phyloP scores from a whole-genome alignment of 371 early-diverging fungal genomes.

The Rhizopus microsporus region DNA sequence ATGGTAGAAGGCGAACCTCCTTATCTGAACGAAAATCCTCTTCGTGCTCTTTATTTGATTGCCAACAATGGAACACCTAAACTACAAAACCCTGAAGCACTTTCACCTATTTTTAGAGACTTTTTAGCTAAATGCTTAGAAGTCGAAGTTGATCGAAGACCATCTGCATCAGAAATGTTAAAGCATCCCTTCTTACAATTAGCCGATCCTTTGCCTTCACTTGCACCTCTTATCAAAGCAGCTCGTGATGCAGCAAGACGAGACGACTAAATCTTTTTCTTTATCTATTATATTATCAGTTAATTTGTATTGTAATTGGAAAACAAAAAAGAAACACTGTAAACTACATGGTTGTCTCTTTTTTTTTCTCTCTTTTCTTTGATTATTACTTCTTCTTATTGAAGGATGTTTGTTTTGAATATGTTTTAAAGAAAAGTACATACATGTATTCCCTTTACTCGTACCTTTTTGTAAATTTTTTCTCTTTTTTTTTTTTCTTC shows the following conservation, averaged over 20 bases:
- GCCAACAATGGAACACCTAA: conserved; percentile 96
- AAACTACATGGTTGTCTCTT: background rate
- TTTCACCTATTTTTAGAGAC: conserved; percentile 78
- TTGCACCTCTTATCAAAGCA: conserved; percentile 87
- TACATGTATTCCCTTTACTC: background rate
- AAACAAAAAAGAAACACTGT: background rate
- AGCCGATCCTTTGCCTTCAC: conserved; percentile 84
- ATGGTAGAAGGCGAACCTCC: conserved; percentile 95
- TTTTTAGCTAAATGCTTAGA: conserved; percentile 84
- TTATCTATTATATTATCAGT: background rate
- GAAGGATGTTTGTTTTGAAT: too few species aligned
- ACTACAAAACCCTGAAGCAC: conserved; percentile 84
- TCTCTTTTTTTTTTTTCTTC: conserved; percentile 11
- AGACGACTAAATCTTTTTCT: conserved; percentile 15
- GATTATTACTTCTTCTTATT: background rate
- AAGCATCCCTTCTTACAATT: conserved; percentile 86
- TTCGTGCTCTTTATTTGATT: conserved; percentile 91
- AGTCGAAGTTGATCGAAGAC: conserved; percentile 86
- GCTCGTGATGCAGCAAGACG: conserved; percentile 51
- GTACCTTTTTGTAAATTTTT: background rate
- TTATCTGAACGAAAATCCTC: conserved; percentile 90
- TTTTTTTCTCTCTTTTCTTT: background rate
- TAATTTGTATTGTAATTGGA: background rate
- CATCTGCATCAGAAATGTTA: conserved; percentile 80
- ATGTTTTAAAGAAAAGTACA: too few species aligned